These are phyloP conservation scores for Scleromitrula shiraiana DNA, from an alignment of 2,329 filamentous ascomycete genomes.

Conservation along the genomic window DNA sequence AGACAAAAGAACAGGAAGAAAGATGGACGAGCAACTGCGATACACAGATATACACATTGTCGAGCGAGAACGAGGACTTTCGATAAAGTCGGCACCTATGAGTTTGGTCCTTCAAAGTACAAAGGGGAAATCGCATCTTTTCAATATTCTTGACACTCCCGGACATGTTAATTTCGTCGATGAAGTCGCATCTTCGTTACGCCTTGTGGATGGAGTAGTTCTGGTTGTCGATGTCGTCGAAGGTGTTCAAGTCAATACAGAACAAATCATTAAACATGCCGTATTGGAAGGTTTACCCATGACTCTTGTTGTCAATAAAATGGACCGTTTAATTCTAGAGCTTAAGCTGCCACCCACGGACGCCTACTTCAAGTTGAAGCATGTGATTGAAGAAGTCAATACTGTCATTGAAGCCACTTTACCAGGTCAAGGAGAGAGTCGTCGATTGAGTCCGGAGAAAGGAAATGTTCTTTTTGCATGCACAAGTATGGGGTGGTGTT, in stretches of 20 bases:
- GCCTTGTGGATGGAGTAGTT: conserved; percentile 85
- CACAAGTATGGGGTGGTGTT: conserved; percentile 91
- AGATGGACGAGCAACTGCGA: conserved; percentile 79
- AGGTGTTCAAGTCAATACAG: conserved; percentile 96
- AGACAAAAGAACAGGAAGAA: conserved; percentile 73
- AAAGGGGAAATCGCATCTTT: conserved; percentile 85
- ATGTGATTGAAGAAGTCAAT: conserved; percentile 98
- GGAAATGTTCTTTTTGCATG: conserved; percentile 98
- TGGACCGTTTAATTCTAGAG: conserved; percentile 91
- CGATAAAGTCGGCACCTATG: conserved; percentile 91
- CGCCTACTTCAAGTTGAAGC: conserved; percentile 97
- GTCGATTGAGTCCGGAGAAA: conserved; percentile 85
- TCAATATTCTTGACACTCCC: conserved; percentile 94
- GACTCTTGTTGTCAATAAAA: conserved; percentile 90
- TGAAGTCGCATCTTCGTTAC: conserved; percentile 81
- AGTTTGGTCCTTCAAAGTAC: conserved; percentile 81
- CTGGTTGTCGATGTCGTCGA: conserved; percentile 94
- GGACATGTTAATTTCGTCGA: conserved; percentile 98
- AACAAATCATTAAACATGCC: conserved; percentile 94
- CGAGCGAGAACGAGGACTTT: conserved; percentile 82
- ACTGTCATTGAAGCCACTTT: conserved; percentile 84
- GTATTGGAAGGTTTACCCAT: conserved; percentile 83
- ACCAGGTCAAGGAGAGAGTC: conserved; percentile 70
- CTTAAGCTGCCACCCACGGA: conserved; percentile 89
- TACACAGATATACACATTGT: conserved; percentile 91